Percentiles rank a stretch among this genome's conserved stretches.
Evolutionary conservation across 495 filamentous ascomycete species (phyloP).

Genomic region (Penicillium coprophilum): DNA sequence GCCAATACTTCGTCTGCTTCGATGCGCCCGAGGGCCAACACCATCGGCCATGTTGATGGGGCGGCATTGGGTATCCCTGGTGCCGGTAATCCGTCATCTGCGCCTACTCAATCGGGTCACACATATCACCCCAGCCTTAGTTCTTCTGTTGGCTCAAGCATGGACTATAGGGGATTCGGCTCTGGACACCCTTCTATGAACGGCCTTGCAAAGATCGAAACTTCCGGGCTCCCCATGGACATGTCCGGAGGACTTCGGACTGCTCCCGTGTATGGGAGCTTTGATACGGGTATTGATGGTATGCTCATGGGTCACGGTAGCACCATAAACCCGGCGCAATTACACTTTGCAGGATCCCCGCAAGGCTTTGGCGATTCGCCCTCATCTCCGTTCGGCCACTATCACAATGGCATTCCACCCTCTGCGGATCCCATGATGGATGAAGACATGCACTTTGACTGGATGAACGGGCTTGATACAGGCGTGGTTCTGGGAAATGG

Average conservation of each 20-base stretch:
- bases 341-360: constrained; percentile 87
- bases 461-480: constrained; percentile 82
- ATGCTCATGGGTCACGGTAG: constrained; percentile 70
- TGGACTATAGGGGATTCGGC: constrained; percentile 72
- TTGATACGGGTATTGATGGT: constrained; percentile 71
- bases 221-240: constrained; percentile 64
- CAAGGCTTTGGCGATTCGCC: constrained; percentile 65
- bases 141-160: constrained; percentile 61
- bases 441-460: constrained; percentile 78
- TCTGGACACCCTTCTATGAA: constrained; percentile 54
- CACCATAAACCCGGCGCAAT: constrained; percentile 93
- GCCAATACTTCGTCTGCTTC: constrained; percentile 60
- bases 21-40: constrained; percentile 92
- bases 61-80: constrained; percentile 71
- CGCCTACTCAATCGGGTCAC: constrained; percentile 46
- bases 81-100: constrained; percentile 56
- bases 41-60: constrained; percentile 91
- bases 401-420: constrained; percentile 57
- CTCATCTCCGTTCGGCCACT: constrained; percentile 70
- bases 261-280: constrained; percentile 69
- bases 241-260: constrained; percentile 69
- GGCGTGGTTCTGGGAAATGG: constrained; percentile 66
- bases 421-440: constrained; percentile 55
- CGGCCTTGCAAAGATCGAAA: constrained; percentile 81
- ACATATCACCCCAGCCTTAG: constrained; percentile 66